Conservation (phyloP, 2,329 filamentous ascomycete genomes). For the Torrubiellomyces zombiae region DNA sequence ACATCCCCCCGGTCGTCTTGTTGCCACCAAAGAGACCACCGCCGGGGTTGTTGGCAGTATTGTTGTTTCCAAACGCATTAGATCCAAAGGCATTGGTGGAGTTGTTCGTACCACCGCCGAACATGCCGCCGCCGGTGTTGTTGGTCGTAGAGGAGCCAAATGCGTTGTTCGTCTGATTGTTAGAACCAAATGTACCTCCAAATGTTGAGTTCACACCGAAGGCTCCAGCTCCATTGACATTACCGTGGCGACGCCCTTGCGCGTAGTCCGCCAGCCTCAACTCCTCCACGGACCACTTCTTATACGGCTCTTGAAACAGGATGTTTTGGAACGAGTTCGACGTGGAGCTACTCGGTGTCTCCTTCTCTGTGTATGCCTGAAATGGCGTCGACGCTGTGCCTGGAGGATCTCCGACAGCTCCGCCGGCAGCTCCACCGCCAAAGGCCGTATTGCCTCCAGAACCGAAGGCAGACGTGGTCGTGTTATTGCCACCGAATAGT, state of each 20-base stretch:
- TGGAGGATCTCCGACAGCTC: slow-evolving; percentile 35
- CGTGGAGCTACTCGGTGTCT: slow-evolving; percentile 35
- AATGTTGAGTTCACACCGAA: slow-evolving; percentile 51
- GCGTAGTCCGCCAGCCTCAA: slow-evolving; percentile 73
- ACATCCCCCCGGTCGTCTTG: slow-evolving; percentile 10
- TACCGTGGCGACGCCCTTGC: slow-evolving; percentile 71
- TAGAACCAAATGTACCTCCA: slow-evolving; percentile 33
- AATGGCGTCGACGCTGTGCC: slow-evolving; percentile 60
- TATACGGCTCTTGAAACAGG: slow-evolving; percentile 62
- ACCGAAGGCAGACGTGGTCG: slow-evolving; percentile 16
- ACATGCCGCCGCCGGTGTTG: slow-evolving; percentile 18
- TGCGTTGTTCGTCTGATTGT: slow-evolving; percentile 17
- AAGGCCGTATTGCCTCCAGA: slow-evolving; percentile 32
- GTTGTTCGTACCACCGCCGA: slow-evolving; percentile 15
- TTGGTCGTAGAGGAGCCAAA: slow-evolving; percentile 28
- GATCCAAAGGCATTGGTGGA: slow-evolving; percentile 12
- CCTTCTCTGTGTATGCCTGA: slow-evolving; percentile 55
- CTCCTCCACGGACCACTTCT: slow-evolving; percentile 82
- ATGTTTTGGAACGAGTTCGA: slow-evolving; percentile 61
- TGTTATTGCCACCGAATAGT: slow-evolving; percentile 27
- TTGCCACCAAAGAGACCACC: slow-evolving; percentile 23
- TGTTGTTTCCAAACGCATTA: slow-evolving; percentile 25
- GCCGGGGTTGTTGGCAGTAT: slow-evolving; percentile 11
- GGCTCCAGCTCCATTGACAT: slow-evolving; percentile 65
- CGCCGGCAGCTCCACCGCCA: slow-evolving; percentile 21